Conservation (phyloP, 805 yeast genomes). For the Saitoella complicata region DNA sequence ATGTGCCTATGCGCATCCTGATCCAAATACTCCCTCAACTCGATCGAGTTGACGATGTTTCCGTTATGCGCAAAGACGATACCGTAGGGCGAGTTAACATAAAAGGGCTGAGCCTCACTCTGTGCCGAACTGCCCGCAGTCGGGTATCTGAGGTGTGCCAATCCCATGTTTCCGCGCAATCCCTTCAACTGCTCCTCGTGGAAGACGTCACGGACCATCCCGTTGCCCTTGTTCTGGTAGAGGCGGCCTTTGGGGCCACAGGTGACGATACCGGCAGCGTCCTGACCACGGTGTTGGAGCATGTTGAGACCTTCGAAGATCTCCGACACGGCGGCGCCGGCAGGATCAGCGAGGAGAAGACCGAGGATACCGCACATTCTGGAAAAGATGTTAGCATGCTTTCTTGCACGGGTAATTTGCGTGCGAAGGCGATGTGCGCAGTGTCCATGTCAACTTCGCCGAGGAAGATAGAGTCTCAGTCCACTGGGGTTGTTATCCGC, state of each 20-base stretch:
- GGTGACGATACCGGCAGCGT: slow-evolving; percentile 97
- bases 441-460: no score
- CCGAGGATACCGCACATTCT: slow-evolving; percentile 93
- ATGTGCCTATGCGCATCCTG: slow-evolving; percentile 92
- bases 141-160: slow-evolving; percentile 87
- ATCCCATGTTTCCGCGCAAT: slow-evolving; percentile 85
- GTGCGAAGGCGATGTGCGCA: neutral
- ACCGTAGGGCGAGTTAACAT: slow-evolving; percentile 94
- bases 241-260: slow-evolving; percentile 87
- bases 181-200: slow-evolving; percentile 63
- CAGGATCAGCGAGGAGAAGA: slow-evolving; percentile 61
- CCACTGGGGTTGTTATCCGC: no score
- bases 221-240: slow-evolving; percentile 96
- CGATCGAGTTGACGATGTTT: slow-evolving; percentile 74
- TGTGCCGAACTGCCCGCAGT: slow-evolving; percentile 94
- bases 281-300: slow-evolving; percentile 95
- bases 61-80: slow-evolving; percentile 85
- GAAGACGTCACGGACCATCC: slow-evolving; percentile 97
- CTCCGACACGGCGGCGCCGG: slow-evolving; percentile 67
- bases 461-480: no score
- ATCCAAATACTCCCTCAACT: slow-evolving; percentile 65
- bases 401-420: no score
- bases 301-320: slow-evolving; percentile 83
- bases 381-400: neutral
- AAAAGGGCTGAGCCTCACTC: slow-evolving; percentile 96